phyloP scores from a whole-genome alignment of 768 basidiomycete genomes.

The Suillus ampliporus region DNA sequence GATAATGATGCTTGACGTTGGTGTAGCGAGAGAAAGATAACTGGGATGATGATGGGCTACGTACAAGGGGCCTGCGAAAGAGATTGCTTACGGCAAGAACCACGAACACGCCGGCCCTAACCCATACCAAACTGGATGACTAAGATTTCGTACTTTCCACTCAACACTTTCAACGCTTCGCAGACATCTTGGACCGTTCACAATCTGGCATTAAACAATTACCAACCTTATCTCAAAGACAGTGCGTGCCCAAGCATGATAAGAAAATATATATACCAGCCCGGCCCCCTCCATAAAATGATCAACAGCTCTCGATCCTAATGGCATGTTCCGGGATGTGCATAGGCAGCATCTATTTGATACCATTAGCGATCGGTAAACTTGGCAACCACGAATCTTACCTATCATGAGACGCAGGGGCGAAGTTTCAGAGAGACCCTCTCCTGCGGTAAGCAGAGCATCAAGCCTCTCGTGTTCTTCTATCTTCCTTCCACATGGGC shows the following conservation, averaged over 20 bases:
- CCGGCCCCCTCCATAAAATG: background rate
- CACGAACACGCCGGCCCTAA: conserved; percentile 33
- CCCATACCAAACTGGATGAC: conserved; percentile 6
- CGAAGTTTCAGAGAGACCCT: conserved; percentile 24
- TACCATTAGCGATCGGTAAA: background rate
- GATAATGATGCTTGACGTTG: conserved; percentile 17
- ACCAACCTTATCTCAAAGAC: conserved; percentile 12
- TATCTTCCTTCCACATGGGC: conserved; percentile 39
- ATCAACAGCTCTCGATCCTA: conserved; percentile 9
- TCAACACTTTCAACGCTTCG: background rate
- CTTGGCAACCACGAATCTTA: conserved; percentile 8
- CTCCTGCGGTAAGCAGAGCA: conserved; percentile 23
- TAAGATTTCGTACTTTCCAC: background rate
- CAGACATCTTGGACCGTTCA: background rate
- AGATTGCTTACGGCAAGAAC: background rate
- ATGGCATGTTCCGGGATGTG: conserved; percentile 16
- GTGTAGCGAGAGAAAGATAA: background rate
- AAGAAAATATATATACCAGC: background rate
- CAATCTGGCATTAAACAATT: conserved; percentile 14
- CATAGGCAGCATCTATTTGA: conserved; percentile 16
- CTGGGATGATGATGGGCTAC: background rate
- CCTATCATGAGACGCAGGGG: conserved; percentile 27
- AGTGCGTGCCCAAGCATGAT: conserved; percentile 3
- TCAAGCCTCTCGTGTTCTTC: conserved; percentile 35
- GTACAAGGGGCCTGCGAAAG: conserved; percentile 6